Conservation (phyloP, 345 rosid species). For the Euphorbia lathyris region DNA sequence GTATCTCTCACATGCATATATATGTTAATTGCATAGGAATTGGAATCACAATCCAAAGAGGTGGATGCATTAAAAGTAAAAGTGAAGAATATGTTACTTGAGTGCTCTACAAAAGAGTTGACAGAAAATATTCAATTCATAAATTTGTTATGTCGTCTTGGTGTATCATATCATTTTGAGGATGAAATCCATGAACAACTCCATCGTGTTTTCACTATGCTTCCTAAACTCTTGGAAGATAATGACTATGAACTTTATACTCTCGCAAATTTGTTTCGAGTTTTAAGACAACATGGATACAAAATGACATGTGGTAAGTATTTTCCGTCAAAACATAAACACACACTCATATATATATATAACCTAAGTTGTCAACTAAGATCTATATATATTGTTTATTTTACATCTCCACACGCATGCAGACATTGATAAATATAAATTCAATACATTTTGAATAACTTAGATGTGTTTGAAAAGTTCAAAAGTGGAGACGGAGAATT, state of each 20-base stretch:
- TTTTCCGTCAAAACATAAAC: too few relatives aligned
- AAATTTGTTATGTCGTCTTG: conserved; percentile 5
- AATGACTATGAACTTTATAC: not conserved
- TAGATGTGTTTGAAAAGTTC: too few relatives aligned
- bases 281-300: not conserved
- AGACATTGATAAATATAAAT: too few relatives aligned
- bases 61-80: not conserved
- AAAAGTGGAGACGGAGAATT: too few relatives aligned
- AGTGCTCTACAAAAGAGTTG: not conserved
- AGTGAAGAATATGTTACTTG: conserved; percentile 4
- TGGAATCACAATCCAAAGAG: not conserved
- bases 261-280: not conserved
- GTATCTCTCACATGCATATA: too few relatives aligned
- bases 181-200: conserved; percentile 1
- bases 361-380: too few relatives aligned
- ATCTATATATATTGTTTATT: too few relatives aligned
- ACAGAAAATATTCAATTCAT: conserved; percentile 1
- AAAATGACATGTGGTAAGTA: not conserved
- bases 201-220: not conserved
- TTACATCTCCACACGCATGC: too few relatives aligned
- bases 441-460: too few relatives aligned
- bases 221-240: not conserved
- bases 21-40: not conserved
- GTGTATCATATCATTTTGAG: conserved; percentile 8
- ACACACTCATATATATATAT: too few relatives aligned